These are phyloP conservation scores for Arabidopsis lyrata DNA, from an alignment of 441 rosid genomes.

Conservation along the genomic window DNA sequence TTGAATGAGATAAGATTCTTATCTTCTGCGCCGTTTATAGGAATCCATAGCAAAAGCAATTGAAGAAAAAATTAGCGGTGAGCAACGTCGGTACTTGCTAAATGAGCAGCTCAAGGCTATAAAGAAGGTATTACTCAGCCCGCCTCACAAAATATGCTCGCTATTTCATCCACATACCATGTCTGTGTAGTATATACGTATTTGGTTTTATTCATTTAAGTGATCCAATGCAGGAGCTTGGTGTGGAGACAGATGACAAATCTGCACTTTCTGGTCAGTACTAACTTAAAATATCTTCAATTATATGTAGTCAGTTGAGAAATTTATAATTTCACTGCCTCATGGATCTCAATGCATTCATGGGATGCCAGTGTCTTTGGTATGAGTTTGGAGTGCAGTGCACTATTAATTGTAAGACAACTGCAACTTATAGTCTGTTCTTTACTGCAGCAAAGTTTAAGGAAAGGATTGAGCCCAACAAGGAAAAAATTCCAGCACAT, in stretches of 20 bases:
- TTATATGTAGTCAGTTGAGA: constrained; percentile 8
- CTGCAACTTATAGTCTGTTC: constrained; percentile 15
- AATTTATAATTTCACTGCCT: constrained; percentile 9
- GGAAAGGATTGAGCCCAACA: constrained; percentile 92
- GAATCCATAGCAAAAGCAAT: constrained; percentile 98
- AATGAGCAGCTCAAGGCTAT: constrained; percentile 99
- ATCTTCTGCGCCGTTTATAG: constrained; percentile 51
- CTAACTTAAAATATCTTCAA: constrained; percentile 26
- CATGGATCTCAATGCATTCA: constrained; percentile 13
- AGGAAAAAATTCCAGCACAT: constrained; percentile 89
- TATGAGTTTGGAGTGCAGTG: constrained; percentile 1
- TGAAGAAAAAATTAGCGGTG: constrained; percentile 98
- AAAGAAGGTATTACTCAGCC: constrained; percentile 73
- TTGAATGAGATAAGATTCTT: constrained; percentile 24
- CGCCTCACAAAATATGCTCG: constrained; percentile 15
- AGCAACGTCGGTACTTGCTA: constrained; percentile 97
- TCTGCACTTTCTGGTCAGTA: constrained; percentile 94
- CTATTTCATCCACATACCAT: constrained; percentile 2
- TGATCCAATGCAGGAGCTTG: constrained; percentile 79
- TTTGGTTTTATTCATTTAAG: constrained; percentile 34
- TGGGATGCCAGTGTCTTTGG: constrained; percentile 30
- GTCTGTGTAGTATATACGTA: constrained; percentile 25
- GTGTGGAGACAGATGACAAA: constrained; percentile 98
- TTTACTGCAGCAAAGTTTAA: constrained; percentile 85
- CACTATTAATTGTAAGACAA: constrained; percentile 10